phyloP scores from a whole-genome alignment of 257 asterid species.

The Forsythia viridissima region DNA sequence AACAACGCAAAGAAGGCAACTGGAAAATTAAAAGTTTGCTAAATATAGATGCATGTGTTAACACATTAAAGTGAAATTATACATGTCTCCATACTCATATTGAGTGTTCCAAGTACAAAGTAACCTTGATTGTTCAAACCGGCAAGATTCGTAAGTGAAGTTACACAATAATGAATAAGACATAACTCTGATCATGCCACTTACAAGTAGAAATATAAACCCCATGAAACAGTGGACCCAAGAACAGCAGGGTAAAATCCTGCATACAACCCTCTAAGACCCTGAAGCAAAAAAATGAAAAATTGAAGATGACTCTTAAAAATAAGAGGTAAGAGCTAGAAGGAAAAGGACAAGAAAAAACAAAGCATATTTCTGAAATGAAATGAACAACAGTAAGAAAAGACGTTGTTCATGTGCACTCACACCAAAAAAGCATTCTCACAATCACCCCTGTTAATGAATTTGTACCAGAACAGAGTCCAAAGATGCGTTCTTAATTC shows the following conservation, averaged over 20 bases:
- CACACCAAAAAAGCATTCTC: not conserved
- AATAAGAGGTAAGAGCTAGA: not conserved
- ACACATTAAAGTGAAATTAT: slow-evolving; percentile 15
- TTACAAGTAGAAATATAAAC: slow-evolving; percentile 93
- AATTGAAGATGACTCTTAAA: slow-evolving; percentile 9
- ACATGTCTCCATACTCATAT: slow-evolving; percentile 18
- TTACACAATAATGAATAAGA: slow-evolving; percentile 10
- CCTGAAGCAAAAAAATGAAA: slow-evolving; percentile 50
- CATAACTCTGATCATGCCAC: slow-evolving; percentile 27
- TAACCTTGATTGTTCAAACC: slow-evolving; percentile 9
- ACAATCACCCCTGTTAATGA: slow-evolving; percentile 1
- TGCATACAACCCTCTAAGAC: slow-evolving; percentile 86
- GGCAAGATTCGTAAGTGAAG: slow-evolving; percentile 4
- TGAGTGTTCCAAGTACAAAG: slow-evolving; percentile 17
- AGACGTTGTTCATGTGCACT: not conserved
- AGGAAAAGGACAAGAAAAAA: not conserved
- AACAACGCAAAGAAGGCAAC: not conserved
- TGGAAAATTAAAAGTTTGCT: not conserved
- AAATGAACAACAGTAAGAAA: slow-evolving; percentile 10
- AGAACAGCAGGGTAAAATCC: slow-evolving; percentile 97
- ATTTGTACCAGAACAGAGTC: slow-evolving; percentile 2
- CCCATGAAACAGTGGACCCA: slow-evolving; percentile 97
- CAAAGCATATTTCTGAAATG: slow-evolving; percentile 11
- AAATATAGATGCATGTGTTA: not conserved
- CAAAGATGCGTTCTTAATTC: not conserved